Percentiles rank a stretch among this genome's conserved stretches.
Evolutionary conservation across 2,329 filamentous ascomycete species (phyloP).

Genomic region (Hypocreales sp.): DNA sequence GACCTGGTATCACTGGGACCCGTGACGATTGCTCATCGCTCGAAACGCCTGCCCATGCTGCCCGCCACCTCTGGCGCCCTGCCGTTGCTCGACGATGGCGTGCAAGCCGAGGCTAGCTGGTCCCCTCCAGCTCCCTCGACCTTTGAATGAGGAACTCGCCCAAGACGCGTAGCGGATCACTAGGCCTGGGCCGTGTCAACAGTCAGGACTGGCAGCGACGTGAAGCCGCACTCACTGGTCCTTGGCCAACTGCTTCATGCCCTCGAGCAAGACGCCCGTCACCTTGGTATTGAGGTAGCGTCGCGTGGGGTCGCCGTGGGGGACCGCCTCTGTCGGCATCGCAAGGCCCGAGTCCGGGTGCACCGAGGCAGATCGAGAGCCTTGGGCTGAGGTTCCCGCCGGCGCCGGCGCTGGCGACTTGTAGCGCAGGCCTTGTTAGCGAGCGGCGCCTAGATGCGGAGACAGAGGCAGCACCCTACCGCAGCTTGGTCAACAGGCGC

Average conservation of each 20-base stretch:
- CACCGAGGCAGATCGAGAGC: conserved; percentile 39
- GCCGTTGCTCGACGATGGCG: too few relatives aligned
- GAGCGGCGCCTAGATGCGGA: too few relatives aligned
- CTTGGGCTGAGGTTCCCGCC: conserved; percentile 32
- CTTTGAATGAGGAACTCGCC: conserved; percentile 57
- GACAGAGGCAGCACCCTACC: conserved; percentile 12
- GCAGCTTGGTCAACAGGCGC: conserved; percentile 22
- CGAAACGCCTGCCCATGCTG: too few relatives aligned
- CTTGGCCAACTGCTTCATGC: conserved; percentile 57
- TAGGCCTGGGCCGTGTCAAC: conserved; percentile 29
- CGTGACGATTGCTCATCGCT: too few relatives aligned
- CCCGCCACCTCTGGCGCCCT: too few relatives aligned
- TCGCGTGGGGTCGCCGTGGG: conserved; percentile 53
- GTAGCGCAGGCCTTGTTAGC: too few relatives aligned
- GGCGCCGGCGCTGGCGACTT: conserved; percentile 25
- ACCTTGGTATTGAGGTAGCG: conserved; percentile 59
- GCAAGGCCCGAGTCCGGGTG: conserved; percentile 36
- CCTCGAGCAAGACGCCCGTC: conserved; percentile 52
- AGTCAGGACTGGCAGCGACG: neutral
- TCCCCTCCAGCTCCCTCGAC: conserved; percentile 46
- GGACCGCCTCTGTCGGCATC: conserved; percentile 44
- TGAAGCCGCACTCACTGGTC: conserved; percentile 40
- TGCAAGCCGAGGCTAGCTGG: conserved; percentile 8
- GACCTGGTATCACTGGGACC: conserved; percentile 6
- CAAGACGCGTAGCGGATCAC: conserved; percentile 51